These are phyloP conservation scores for Trichoderma guizhouense DNA, from an alignment of 2,329 filamentous ascomycete species.

Conservation along the genomic window DNA sequence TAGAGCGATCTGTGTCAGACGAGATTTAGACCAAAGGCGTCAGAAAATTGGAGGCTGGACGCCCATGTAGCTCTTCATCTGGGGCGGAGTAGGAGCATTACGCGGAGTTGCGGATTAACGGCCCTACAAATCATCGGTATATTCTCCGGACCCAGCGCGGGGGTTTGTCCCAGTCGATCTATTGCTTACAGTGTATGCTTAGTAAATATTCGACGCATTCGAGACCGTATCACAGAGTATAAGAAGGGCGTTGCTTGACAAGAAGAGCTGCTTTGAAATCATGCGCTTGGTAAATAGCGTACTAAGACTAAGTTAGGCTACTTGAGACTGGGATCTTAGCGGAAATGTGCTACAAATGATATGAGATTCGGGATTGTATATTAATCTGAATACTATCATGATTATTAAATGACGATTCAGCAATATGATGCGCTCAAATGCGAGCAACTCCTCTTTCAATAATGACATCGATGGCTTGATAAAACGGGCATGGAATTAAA, in stretches of 20 bases:
- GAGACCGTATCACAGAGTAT: not conserved
- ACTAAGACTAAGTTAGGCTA: not conserved
- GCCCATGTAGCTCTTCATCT: not conserved
- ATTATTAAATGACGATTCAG: not conserved
- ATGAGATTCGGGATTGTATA: not conserved
- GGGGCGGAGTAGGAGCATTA: not conserved
- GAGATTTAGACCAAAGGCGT: accelerated
- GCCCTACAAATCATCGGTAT: not conserved
- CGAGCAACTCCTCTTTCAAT: not conserved
- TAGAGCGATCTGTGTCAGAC: not conserved
- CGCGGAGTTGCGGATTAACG: not conserved
- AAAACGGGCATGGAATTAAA: not conserved
- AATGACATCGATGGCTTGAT: not conserved
- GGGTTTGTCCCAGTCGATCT: not conserved
- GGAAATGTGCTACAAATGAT: not conserved
- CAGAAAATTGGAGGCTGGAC: not conserved
- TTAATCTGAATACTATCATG: not conserved
- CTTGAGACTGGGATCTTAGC: not conserved
- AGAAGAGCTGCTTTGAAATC: not conserved
- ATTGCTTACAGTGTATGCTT: not conserved
- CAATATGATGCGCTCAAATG: not conserved
- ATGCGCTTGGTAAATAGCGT: not conserved
- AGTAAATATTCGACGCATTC: not conserved
- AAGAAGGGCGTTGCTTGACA: not conserved
- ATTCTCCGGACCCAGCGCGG: not conserved